Conservation (phyloP, 1,139 yeast species). For the Suhomyces yuchorum region DNA sequence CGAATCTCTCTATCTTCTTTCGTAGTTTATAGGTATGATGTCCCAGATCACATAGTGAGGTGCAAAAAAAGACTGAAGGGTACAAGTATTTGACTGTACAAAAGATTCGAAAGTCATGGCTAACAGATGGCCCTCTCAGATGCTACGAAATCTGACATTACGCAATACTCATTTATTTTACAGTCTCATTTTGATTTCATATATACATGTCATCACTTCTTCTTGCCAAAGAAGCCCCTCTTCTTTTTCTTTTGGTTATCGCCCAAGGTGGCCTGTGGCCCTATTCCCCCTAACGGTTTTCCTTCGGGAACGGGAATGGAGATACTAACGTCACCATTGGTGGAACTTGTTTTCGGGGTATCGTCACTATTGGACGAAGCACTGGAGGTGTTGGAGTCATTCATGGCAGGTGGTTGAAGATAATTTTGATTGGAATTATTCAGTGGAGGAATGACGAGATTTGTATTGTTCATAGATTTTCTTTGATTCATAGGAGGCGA, state of each 20-base stretch:
- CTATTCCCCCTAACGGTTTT: conserved; percentile 42
- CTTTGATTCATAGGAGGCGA: conserved; percentile 21
- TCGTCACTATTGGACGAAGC: conserved; percentile 34
- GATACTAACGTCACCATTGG: conserved; percentile 19
- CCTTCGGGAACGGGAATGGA: conserved; percentile 25
- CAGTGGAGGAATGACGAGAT: conserved; percentile 11
- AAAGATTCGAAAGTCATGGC: too few species aligned
- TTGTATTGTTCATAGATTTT: conserved; percentile 19
- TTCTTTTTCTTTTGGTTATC: conserved; percentile 36
- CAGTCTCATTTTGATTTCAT: background rate
- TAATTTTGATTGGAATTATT: conserved; percentile 12
- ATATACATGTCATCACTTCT: conserved; percentile 15
- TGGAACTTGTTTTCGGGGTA: conserved; percentile 30
- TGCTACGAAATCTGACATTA: background rate
- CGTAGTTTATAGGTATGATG: too few species aligned
- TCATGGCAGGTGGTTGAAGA: conserved; percentile 33
- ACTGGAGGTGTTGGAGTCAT: conserved; percentile 29
- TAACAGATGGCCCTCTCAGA: too few species aligned
- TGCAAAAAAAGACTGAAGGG: too few species aligned
- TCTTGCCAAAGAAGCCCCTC: conserved; percentile 39
- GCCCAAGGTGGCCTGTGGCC: conserved; percentile 18
- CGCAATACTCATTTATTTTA: background rate
- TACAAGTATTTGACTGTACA: too few species aligned
- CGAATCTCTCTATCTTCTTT: too few species aligned
- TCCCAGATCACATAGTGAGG: too few species aligned